Base-by-base conservation (phyloP, 2,329 filamentous ascomycete genomes). In the Fusarium austroafricanum region DNA sequence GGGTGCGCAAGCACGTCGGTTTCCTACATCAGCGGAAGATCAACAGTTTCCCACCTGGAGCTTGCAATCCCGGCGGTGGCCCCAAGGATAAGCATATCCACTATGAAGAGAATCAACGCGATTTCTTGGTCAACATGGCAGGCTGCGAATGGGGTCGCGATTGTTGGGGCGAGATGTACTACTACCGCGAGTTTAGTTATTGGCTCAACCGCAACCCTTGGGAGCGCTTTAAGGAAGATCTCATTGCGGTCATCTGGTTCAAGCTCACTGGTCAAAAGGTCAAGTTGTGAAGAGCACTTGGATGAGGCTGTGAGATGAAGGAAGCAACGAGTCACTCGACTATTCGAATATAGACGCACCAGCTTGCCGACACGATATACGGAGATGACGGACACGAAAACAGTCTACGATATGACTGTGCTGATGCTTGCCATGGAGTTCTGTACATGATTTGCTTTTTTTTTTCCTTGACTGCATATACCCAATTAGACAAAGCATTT, bases 81-180 rank as follows among this genome's bases (percentile, higher is more conserved):
- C 88, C 88, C 51, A 89, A 92, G 72, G 88, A 97, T 73, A 86
- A 89, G 2, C 85, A 86, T 17, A 90, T 96, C 65, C 96, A 99
- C 80, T 99, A 99, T 78, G 86, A 92, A 71, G 85, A 96, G 79
- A 84, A 88, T 40, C 94, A 96, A 61, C 88, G 93, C 28, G 96
- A 99, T 78, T 97, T 99, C 75, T 73, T 98, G 45, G 95, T 99
- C 74, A 99, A 97, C 79, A 98, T 99, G 95, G 96, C 96, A 8
- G 96, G 96, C 6, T 99, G 96, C 78, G 92, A 97, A 79, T 98
- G 93, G 91, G 95, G 95, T 6, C 89, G 96, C 49, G 95, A 99
- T 81, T 99, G 96, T 79, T 98, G 95, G 95, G 91, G 90, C 37
- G 96, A 99, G 81, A 97, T 99, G 89, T 97, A 97, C 82, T 91